These are phyloP conservation scores for Podospora anserina DNA, from an alignment of 495 filamentous ascomycete genomes.

Conservation along the genomic window DNA sequence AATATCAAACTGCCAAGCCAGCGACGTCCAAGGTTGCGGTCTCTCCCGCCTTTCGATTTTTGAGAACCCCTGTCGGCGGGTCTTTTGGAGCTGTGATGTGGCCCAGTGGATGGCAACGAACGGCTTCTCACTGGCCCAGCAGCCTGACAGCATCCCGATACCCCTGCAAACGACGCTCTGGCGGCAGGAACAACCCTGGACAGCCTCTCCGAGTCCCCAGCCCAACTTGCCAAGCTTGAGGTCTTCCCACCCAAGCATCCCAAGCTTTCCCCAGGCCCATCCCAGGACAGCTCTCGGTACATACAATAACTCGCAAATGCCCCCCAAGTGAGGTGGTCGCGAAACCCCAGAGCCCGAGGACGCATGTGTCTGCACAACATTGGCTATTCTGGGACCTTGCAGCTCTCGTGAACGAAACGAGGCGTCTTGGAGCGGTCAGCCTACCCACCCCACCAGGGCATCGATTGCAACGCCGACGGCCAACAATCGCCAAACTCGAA, in stretches of 20 bases:
- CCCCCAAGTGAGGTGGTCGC: constrained; percentile 14
- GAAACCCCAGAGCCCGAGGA: constrained; percentile 28
- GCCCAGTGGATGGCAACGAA: not conserved
- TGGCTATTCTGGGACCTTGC: constrained; percentile 40
- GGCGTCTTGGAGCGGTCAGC: constrained; percentile 11
- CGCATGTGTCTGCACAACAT: constrained; percentile 49
- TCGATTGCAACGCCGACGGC: not conserved
- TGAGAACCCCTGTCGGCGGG: constrained; percentile 3
- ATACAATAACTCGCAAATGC: constrained; percentile 13
- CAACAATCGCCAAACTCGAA: constrained; percentile 5
- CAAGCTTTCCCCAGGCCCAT: constrained; percentile 10
- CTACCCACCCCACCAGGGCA: not conserved
- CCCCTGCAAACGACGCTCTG: constrained; percentile 8
- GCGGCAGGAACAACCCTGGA: not conserved
- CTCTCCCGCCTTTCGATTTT: constrained; percentile 24
- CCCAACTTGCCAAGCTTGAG: constrained; percentile 21
- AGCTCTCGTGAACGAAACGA: constrained; percentile 28
- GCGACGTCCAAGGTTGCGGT: constrained; percentile 6
- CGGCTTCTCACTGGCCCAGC: not conserved
- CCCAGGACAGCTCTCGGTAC: constrained; percentile 13
- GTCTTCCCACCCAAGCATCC: constrained; percentile 21
- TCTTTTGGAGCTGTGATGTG: constrained; percentile 7
- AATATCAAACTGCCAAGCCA: not conserved
- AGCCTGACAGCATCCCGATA: constrained; percentile 9
- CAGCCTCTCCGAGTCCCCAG: constrained; percentile 5